Percentiles rank a stretch among this genome's conserved stretches.
Evolutionary conservation across 257 asterid species (phyloP).

Genomic region (Schizonepeta tenuifolia): DNA sequence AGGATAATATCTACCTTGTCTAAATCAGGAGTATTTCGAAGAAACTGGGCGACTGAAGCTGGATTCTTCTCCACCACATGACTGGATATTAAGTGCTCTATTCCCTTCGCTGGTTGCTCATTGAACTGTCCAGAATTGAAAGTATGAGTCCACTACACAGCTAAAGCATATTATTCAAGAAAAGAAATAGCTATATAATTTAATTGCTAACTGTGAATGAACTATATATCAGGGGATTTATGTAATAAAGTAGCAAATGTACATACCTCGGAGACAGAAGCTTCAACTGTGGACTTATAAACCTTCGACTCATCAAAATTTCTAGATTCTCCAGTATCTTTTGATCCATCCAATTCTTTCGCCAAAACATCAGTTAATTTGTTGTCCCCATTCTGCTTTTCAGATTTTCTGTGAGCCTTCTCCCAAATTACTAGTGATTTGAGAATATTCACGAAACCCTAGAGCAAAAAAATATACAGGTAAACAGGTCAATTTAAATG

Average conservation of each 20-base stretch:
- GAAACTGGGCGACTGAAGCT: conserved; percentile 82
- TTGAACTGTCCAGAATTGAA: conserved; percentile 61
- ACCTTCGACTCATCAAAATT: conserved; percentile 73
- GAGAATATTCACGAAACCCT: conserved; percentile 89
- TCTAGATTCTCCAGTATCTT: conserved; percentile 56
- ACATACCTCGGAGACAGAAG: conserved; percentile 83
- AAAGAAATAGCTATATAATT: conserved; percentile 22
- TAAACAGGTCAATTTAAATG: conserved; percentile 24
- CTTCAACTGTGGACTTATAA: conserved; percentile 79
- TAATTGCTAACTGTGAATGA: conserved; percentile 23
- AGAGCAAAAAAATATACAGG: conserved; percentile 35
- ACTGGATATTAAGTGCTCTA: conserved; percentile 70
- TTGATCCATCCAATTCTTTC: conserved; percentile 51
- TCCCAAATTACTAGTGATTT: conserved; percentile 91
- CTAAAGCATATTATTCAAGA: conserved; percentile 32
- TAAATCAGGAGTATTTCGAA: conserved; percentile 70
- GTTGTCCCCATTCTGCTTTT: conserved; percentile 47
- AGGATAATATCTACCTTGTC: conserved; percentile 61
- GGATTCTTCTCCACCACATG: conserved; percentile 78
- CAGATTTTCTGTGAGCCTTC: conserved; percentile 67
- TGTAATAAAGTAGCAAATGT: conserved; percentile 30
- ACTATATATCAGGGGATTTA: conserved; percentile 25
- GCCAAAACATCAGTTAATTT: conserved; percentile 49
- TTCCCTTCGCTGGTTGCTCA: conserved; percentile 72
- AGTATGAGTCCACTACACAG: conserved; percentile 24